Evolutionary conservation across 2,329 filamentous ascomycete species (phyloP), one percentile per base, ranked within the genome.

Genomic region (Penicillium aurantiogriseum): DNA sequence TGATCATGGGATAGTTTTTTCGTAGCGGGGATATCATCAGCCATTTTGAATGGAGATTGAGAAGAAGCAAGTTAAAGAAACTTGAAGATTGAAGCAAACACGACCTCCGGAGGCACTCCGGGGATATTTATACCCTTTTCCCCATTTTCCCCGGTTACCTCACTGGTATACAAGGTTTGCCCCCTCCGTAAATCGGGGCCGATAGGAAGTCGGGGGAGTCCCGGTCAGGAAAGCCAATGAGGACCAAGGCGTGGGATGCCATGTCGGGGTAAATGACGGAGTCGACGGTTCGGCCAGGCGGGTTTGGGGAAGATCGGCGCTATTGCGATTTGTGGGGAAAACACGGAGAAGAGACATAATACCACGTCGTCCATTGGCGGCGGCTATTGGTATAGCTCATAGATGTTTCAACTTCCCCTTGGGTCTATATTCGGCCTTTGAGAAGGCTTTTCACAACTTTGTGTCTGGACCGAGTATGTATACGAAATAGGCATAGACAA

Each of bases 1-100:
- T 50, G 57, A 9, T 58, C 64, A 48, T 67, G 56, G 7, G 60
- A 61, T 27, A 60, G 42, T 13, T 64, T 56, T 50, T 68, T 68
- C 4, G 58, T 48, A 3, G 62, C 49, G 5, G 62, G 49, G n/a
- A 47, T 35, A 29, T 67, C 55, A 39, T 66, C 58, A 43, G 61
- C 58, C 68, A 70, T 71, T 8, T 17, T 40, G 40, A 40, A 40
- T n/a, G 43, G 10, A 31, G n/a, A 33, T 19, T 29, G 9, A 21
- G 38, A 29, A 9, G 5, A 29, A 9, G 5, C 5, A 25, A 40
- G 19, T 25, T 33, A 3, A 13, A n/a, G 15, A 49, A 54, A n/a
- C n/a, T 25, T 11, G 10, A 51, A 21, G 23, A 11, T 35, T 23
- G 23, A 23, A 23, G 23, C 23, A n/a, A 23, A n/a, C 19, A n/a